Conservation (phyloP, 2,329 filamentous ascomycete genomes). For the Leptographium radiaticola region DNA sequence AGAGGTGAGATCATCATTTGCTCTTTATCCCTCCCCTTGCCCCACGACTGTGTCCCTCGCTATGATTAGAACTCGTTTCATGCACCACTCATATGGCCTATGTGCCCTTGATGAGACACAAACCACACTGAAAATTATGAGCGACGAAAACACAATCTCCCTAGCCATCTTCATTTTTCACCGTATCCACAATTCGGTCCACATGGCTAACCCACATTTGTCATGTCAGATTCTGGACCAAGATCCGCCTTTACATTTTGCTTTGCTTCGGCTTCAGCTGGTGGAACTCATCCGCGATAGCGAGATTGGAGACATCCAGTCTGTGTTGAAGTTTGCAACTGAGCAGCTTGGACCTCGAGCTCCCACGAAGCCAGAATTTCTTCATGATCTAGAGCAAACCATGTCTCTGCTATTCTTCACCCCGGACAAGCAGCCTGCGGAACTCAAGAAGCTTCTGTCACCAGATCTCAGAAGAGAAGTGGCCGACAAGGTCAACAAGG, state of each 20-base stretch:
- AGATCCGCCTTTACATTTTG: constrained; percentile 75
- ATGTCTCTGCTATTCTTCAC: constrained; percentile 88
- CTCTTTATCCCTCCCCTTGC: neutral
- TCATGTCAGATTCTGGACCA: constrained; percentile 67
- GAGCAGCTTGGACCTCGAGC: constrained; percentile 78
- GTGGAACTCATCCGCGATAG: constrained; percentile 82
- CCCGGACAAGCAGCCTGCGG: constrained; percentile 62
- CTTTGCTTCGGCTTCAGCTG: constrained; percentile 76
- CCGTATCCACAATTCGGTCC: constrained; percentile 4
- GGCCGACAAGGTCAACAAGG: constrained; percentile 81
- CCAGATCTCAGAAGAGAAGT: constrained; percentile 69
- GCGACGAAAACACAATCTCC: constrained; percentile 17
- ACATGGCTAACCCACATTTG: constrained; percentile 15
- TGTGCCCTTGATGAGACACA: constrained; percentile 80
- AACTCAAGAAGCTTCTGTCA: constrained; percentile 64
- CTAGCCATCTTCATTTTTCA: neutral
- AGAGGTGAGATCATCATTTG: constrained; percentile 50
- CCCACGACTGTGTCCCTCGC: constrained; percentile 24
- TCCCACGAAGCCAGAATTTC: constrained; percentile 65
- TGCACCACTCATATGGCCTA: constrained; percentile 99
- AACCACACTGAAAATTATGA: constrained; percentile 59
- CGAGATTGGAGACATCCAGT: constrained; percentile 60
- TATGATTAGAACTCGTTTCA: constrained; percentile 97
- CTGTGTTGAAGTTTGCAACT: constrained; percentile 77
- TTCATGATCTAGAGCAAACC: constrained; percentile 79